A percentile compares a stretch with the other conserved stretches of the same genome.
Evolutionary conservation across 1,284 basidiomycete genomes (phyloP).

Genomic region (Golubevia pallescens): DNA sequence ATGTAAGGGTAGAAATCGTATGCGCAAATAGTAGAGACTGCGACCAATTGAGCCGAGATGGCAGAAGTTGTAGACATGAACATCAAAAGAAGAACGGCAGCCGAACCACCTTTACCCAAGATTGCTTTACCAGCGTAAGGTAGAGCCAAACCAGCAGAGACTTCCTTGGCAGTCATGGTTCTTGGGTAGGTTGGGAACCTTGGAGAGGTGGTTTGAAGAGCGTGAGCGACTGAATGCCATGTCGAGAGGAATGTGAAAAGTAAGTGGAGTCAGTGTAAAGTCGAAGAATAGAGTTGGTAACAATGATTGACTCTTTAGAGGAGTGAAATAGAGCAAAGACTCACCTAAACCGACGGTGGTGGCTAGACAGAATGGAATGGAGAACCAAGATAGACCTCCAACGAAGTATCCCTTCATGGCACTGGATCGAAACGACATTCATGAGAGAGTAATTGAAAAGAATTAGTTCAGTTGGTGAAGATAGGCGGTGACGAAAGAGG

Average conservation of each 20-base stretch:
- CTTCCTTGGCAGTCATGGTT: slow-evolving; percentile 30
- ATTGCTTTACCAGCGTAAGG: slow-evolving; percentile 49
- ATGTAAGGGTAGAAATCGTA: slow-evolving; percentile 44
- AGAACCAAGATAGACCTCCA: slow-evolving; percentile 48
- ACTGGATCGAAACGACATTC: too few relatives aligned
- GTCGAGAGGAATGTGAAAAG: too few relatives aligned
- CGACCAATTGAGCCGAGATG: slow-evolving; percentile 39
- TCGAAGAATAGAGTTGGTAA: too few relatives aligned
- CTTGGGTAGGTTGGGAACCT: slow-evolving; percentile 47
- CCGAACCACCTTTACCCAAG: slow-evolving; percentile 40
- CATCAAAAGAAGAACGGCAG: slow-evolving; percentile 42
- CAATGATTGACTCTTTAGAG: too few relatives aligned
- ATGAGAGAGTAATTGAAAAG: too few relatives aligned
- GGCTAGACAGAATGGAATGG: slow-evolving; percentile 42
- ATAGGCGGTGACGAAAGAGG: too few relatives aligned
- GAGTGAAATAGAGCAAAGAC: too few relatives aligned
- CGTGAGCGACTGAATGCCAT: slow-evolving; percentile 22
- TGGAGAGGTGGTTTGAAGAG: slow-evolving; percentile 38
- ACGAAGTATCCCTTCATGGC: slow-evolving; percentile 46
- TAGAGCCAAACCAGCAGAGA: slow-evolving; percentile 43
- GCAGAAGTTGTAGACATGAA: slow-evolving; percentile 56
- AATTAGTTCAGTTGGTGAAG: too few relatives aligned
- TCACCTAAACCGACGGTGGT: slow-evolving; percentile 47
- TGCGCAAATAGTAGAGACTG: slow-evolving; percentile 34
- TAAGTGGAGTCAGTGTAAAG: too few relatives aligned